phyloP scores from a whole-genome alignment of 805 yeast genomes.

The Yarrowia sp. region DNA sequence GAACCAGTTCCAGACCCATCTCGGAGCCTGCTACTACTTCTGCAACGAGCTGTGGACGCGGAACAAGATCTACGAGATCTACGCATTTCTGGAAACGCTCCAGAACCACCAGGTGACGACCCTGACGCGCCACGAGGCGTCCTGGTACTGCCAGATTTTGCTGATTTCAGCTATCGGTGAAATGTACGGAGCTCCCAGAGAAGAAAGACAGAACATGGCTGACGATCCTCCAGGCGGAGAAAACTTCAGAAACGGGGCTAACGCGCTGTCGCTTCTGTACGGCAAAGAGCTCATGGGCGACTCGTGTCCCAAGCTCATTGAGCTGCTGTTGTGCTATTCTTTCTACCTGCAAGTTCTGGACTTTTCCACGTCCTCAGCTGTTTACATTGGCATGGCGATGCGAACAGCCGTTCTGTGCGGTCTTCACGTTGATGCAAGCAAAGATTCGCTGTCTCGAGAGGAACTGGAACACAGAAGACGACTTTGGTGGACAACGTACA shows the following conservation, averaged over 20 bases:
- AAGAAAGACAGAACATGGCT: constrained; percentile 5
- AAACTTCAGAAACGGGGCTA: constrained; percentile 29
- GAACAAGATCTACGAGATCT: constrained; percentile 27
- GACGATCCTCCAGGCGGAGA: constrained; percentile 30
- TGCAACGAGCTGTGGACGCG: constrained; percentile 30
- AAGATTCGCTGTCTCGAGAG: constrained; percentile 9
- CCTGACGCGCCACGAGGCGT: constrained; percentile 14
- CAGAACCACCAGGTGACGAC: constrained; percentile 4
- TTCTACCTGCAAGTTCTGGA: constrained; percentile 32
- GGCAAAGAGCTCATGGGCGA: constrained; percentile 29
- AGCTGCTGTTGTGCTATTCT: constrained; percentile 30
- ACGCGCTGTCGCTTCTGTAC: constrained; percentile 26
- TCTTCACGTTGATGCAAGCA: constrained; percentile 31
- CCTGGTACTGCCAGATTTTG: constrained; percentile 29
- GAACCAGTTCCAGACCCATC: constrained; percentile 28
- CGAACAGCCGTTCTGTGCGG: constrained; percentile 32
- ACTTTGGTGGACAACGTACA: constrained; percentile 34
- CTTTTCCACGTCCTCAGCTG: constrained; percentile 29
- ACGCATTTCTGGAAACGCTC: neutral
- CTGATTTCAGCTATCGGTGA: constrained; percentile 33
- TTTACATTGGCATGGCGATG: constrained; percentile 31
- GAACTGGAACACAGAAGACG: constrained; percentile 34
- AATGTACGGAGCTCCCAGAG: constrained; percentile 29
- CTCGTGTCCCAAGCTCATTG: constrained; percentile 27
- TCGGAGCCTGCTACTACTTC: constrained; percentile 33